These are phyloP conservation scores for Leccinum aurantiacum DNA, from an alignment of 768 basidiomycete species.

Conservation along the genomic window DNA sequence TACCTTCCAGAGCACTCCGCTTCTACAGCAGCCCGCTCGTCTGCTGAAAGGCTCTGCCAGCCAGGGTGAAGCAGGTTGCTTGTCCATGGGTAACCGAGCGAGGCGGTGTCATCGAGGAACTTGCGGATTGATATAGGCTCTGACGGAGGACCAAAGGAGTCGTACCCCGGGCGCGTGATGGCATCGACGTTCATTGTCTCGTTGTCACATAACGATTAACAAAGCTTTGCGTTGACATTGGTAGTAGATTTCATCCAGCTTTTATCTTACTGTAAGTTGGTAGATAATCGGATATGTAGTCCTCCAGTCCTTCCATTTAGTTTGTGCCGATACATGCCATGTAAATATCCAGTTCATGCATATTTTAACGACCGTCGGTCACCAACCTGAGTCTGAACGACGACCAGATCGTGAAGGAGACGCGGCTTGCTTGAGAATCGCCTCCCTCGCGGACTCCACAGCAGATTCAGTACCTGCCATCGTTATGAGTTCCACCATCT, in stretches of 20 bases:
- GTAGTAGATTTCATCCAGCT: too few relatives aligned
- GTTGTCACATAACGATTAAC: not conserved
- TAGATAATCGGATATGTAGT: too few relatives aligned
- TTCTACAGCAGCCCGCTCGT: conserved; percentile 33
- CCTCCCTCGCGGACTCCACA: conserved; percentile 71
- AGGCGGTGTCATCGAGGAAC: conserved; percentile 41
- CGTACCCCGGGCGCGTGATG: conserved; percentile 33
- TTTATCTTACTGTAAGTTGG: too few relatives aligned
- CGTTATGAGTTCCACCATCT: conserved; percentile 8
- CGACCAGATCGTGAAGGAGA: conserved; percentile 26
- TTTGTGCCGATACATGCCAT: conserved; percentile 27
- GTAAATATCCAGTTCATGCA: conserved; percentile 21
- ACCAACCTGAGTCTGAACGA: conserved; percentile 15
- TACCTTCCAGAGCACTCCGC: conserved; percentile 45
- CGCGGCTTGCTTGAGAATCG: conserved; percentile 62
- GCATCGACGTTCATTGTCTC: conserved; percentile 18
- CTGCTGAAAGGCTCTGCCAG: conserved; percentile 28
- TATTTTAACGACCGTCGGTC: not conserved
- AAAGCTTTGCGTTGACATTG: too few relatives aligned
- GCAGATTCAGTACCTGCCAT: conserved; percentile 63
- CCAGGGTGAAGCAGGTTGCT: conserved; percentile 12
- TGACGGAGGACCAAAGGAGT: conserved; percentile 67
- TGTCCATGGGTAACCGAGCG: conserved; percentile 9
- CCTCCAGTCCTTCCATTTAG: conserved; percentile 12
- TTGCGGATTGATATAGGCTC: conserved; percentile 47